Evolutionary conservation across 2,329 filamentous ascomycete genomes (phyloP).

Genomic region (Elsinoe fawcettii): DNA sequence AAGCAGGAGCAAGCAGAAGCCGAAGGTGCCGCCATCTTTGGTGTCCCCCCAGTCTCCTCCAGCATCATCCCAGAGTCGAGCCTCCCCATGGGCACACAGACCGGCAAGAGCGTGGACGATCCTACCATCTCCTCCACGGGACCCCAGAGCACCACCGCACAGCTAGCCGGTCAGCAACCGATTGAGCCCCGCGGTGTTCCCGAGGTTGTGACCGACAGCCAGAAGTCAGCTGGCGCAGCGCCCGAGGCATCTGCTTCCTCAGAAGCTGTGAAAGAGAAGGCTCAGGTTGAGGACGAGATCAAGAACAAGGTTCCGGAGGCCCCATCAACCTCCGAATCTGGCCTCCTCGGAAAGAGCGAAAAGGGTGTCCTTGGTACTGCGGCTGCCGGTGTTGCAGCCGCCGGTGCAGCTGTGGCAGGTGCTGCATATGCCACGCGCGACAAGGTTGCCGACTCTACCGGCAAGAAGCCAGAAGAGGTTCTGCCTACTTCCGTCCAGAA

Average conservation of each 20-base stretch:
- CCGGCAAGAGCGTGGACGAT: slow-evolving; percentile 31
- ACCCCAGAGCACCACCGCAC: slow-evolving; percentile 39
- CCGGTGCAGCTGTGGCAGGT: slow-evolving; percentile 32
- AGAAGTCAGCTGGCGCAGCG: slow-evolving; percentile 54
- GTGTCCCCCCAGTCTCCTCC: slow-evolving; percentile 41
- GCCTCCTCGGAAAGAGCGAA: slow-evolving; percentile 32
- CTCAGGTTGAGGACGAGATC: slow-evolving; percentile 61
- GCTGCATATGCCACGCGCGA: slow-evolving; percentile 32
- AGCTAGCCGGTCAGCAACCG: slow-evolving; percentile 40
- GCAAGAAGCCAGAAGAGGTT: slow-evolving; percentile 39
- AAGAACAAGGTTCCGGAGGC: slow-evolving; percentile 53
- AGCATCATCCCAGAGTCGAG: slow-evolving; percentile 76
- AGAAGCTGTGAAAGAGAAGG: slow-evolving; percentile 63
- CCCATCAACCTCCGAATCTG: slow-evolving; percentile 21
- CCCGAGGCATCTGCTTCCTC: slow-evolving; percentile 59
- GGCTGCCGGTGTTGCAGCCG: slow-evolving; percentile 37
- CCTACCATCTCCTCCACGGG: slow-evolving; percentile 37
- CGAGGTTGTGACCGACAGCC: slow-evolving; percentile 62
- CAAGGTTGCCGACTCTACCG: slow-evolving; percentile 32
- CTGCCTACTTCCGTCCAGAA: slow-evolving; percentile 34
- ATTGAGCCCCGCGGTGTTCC: slow-evolving; percentile 45
- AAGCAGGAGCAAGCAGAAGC: slow-evolving; percentile 36
- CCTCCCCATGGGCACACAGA: slow-evolving; percentile 54
- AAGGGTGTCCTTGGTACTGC: slow-evolving; percentile 26
- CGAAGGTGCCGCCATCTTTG: slow-evolving; percentile 37